A percentile compares a stretch with the other conserved stretches of the same genome.
phyloP scores from a whole-genome alignment of 1,284 basidiomycete genomes.

The Microbotryum scabiosae region DNA sequence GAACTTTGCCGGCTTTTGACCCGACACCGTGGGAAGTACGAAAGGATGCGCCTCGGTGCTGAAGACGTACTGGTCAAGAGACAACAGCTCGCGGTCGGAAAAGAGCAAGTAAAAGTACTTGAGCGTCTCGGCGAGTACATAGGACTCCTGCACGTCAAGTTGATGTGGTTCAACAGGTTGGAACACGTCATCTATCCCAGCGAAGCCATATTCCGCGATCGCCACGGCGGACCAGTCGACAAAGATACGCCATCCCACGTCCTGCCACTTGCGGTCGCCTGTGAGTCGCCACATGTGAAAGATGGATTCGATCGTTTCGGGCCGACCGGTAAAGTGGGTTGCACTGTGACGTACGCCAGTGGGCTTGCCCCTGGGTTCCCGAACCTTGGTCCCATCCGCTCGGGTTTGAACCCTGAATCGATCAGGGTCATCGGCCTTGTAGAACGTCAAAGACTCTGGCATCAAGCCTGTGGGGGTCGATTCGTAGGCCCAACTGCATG shows the following conservation, averaged over 20 bases:
- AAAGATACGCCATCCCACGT: no score
- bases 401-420: no score
- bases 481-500: conserved; percentile 48
- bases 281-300: conserved; percentile 80
- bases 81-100: conserved; percentile 56
- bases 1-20: not conserved
- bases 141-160: not conserved
- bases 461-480: conserved; percentile 43
- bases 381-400: not conserved
- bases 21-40: not conserved
- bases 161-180: no score
- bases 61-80: conserved; percentile 66
- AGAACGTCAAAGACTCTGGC: conserved; percentile 42
- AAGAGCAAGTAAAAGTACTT: conserved; percentile 93
- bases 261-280: conserved; percentile 42
- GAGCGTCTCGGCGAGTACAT: conserved; percentile 57
- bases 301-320: conserved; percentile 89
- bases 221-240: no score
- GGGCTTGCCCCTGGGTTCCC: no score
- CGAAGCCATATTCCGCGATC: no score
- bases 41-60: conserved; percentile 55
- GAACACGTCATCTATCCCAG: no score
- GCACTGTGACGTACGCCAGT: no score
- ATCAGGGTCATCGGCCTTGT: conserved; percentile 27
- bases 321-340: conserved; percentile 36